Base-by-base conservation (phyloP, 2,329 filamentous ascomycete species). In the Orbilia blumenaviensis region DNA sequence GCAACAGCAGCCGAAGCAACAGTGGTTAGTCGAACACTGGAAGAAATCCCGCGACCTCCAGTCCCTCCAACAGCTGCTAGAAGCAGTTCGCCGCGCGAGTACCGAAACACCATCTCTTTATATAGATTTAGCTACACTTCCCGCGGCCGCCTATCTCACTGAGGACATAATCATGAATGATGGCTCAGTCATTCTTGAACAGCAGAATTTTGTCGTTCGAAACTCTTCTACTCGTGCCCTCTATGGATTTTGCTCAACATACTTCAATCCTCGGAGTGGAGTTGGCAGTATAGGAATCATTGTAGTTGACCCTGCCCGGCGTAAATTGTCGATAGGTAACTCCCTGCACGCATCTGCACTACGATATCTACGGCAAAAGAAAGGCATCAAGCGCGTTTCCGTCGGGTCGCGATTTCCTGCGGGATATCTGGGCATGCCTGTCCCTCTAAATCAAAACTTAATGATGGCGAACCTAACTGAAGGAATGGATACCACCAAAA, bases 321-420 rank as follows among this genome's bases (percentile, higher is more conserved):
- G 94, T 34, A 95, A 94, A 80, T 87, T 97, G 8, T 96, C 93
- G 0, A 95, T 98, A 76, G 94, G 94, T 0, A 89, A 93, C 78
- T 97, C 93, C 0, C 87, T 98, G 1, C 94, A 97, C 82, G 91
- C 92, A 77, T 88, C 94, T 41, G 94, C 94, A 0, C 88, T 97
- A 64, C 89, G 92, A 32, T 90, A 89, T 4, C 86, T 98, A 1
- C 81, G 84, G 0, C 90, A 93, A 80, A 88, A 89, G 58, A 88
- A 89, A 41, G 90, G 89, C 1, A 87, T 96, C 80, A 91, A 91
- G 80, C 90, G 58, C 90, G 68, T 88, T 97, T 34, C 93, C 96
- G 81, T 87, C 97, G 0, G 94, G 94, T 0, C 89, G 92, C 0
- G 94, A 94, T 72, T 77, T 44, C 73, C 73, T n/a, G 36, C 73